Evolutionary conservation across 2,329 filamentous ascomycete genomes (phyloP), one percentile per base, ranked within the genome.

Genomic region (Alternaria infectoria): DNA sequence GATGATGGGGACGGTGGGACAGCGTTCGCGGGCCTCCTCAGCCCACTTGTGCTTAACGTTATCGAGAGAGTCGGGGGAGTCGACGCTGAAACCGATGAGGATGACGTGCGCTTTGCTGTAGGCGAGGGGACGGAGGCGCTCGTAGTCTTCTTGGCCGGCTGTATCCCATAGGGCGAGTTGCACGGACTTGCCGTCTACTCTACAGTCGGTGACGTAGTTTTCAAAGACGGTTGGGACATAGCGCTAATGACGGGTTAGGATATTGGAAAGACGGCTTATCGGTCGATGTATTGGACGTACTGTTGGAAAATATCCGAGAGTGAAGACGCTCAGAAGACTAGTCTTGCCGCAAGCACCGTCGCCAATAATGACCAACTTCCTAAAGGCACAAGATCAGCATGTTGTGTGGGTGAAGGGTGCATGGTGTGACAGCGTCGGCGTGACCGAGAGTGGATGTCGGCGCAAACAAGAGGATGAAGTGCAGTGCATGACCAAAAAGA

Each of bases 11-110:
- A 98, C 93, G 44, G 89, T 91, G 5, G 93, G 92, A 79, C 95
- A 98, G 70, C 95, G 89, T 75, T 97, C 94, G 56, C 92, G 91
- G 32, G 96, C 96, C 85, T 99, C 96, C 81, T 96, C 93, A 69
- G 97, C 91, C 96, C 96, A 99, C 91, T 99, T 99, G 82, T 97
- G 93, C 82, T 96, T 97, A 71, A 99, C 96, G 81, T 99, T 99
- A 76, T 98, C 95, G 58, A 99, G 84, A 7, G 94, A 97, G 83
- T 99, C 96, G 21, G 95, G 95, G 19, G 93, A 95, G 75, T 98
- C 96, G 77, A 99, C 88, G 26, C 93, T 93, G 80, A 98, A 99
- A 40, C 93, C 96, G 81, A 99, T 96, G 68, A 99, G 84, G 72
- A 99, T 95, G 72, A 99, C 94, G 80, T 99, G 96, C 62, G 96